Evolutionary conservation across 1,284 basidiomycete species (phyloP).

Genomic region (Volvariella surrecta): DNA sequence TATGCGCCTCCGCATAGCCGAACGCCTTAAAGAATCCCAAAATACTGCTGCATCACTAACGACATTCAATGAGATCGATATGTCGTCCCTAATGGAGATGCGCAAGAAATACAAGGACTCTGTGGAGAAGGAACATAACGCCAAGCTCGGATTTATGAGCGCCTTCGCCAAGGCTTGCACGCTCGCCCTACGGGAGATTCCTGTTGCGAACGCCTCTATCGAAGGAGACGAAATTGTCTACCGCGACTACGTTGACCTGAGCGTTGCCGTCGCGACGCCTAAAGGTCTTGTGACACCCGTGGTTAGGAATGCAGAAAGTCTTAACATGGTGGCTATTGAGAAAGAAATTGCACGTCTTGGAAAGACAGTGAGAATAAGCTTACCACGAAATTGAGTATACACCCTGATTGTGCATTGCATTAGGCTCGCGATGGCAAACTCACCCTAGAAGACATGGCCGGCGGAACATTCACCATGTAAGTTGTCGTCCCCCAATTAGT

Average conservation of each 20-base stretch:
- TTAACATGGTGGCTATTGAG: slow-evolving; percentile 91
- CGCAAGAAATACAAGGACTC: slow-evolving; percentile 94
- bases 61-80: slow-evolving; percentile 99
- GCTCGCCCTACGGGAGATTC: slow-evolving; percentile 88
- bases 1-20: slow-evolving; percentile 95
- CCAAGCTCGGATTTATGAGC: slow-evolving; percentile 99
- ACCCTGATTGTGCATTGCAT: slow-evolving; percentile 6
- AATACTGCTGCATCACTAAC: slow-evolving; percentile 96
- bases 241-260: slow-evolving; percentile 90
- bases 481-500: slow-evolving; percentile 20
- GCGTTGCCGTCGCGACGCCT: slow-evolving; percentile 94
- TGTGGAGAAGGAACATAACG: slow-evolving; percentile 86
- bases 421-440: slow-evolving; percentile 93
- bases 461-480: slow-evolving; percentile 95
- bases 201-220: slow-evolving; percentile 91
- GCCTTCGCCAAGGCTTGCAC: slow-evolving; percentile 88
- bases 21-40: slow-evolving; percentile 97
- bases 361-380: slow-evolving; percentile 61
- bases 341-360: slow-evolving; percentile 86
- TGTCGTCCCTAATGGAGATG: slow-evolving; percentile 93
- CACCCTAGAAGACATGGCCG: slow-evolving; percentile 93
- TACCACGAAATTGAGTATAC: slow-evolving; percentile 3
- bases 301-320: slow-evolving; percentile 82
- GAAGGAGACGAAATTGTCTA: slow-evolving; percentile 96
- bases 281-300: slow-evolving; percentile 98